phyloP scores from a whole-genome alignment of 371 early-diverging fungal genomes.

The Mucor circinelloides region DNA sequence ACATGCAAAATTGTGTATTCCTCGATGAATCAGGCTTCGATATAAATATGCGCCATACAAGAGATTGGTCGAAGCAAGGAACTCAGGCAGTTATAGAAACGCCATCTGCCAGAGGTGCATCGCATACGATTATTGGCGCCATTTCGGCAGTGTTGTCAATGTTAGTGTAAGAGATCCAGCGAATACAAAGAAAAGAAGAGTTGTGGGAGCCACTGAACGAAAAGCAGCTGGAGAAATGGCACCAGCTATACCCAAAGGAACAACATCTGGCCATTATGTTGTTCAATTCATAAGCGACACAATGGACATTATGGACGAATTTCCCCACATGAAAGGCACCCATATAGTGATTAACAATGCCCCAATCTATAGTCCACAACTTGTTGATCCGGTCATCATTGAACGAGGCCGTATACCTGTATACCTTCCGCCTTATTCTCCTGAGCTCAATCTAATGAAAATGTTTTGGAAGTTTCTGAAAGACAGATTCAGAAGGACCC shows the following conservation, averaged over 20 bases:
- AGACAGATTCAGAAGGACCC: slow-evolving; percentile 5
- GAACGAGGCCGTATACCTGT: slow-evolving; percentile 6
- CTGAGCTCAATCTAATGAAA: slow-evolving; percentile 16
- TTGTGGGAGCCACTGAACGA: slow-evolving; percentile 6
- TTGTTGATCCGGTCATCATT: slow-evolving; percentile 11
- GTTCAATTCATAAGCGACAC: slow-evolving; percentile 9
- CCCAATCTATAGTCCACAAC: background rate
- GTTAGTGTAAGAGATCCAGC: slow-evolving; percentile 5
- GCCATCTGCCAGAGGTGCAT: slow-evolving; percentile 8
- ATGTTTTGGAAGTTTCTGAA: slow-evolving; percentile 6
- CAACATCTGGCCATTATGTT: slow-evolving; percentile 14
- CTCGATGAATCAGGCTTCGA: no score
- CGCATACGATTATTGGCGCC: slow-evolving; percentile 10
- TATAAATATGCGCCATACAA: slow-evolving; percentile 11
- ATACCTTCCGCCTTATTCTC: slow-evolving; percentile 15
- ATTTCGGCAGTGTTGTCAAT: slow-evolving; percentile 11
- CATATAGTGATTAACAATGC: background rate
- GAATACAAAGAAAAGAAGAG: slow-evolving; percentile 8
- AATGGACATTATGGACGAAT: slow-evolving; percentile 15
- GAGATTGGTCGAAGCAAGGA: slow-evolving; percentile 5
- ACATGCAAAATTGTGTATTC: slow-evolving; percentile 15
- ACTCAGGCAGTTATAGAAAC: background rate
- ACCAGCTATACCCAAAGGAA: slow-evolving; percentile 10
- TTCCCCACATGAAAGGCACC: slow-evolving; percentile 7
- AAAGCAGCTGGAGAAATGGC: no score